Evolutionary conservation across 768 basidiomycete genomes (phyloP).

Genomic region (Boletus rubescentipes): DNA sequence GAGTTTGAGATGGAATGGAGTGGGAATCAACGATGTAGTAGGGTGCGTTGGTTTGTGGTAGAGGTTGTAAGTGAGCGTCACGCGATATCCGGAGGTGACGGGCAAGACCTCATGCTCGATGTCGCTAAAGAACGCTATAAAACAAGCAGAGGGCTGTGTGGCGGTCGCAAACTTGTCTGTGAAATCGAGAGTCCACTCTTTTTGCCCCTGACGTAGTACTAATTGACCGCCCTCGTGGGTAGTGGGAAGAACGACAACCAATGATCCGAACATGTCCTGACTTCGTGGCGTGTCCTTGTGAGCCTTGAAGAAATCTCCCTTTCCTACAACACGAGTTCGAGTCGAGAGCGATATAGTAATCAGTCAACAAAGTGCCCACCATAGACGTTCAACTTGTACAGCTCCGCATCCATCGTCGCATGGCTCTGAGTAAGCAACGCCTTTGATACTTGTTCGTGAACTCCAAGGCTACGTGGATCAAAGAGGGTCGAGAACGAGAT

Average conservation of each 20-base stretch:
- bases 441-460: not conserved
- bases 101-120: constrained; percentile 46
- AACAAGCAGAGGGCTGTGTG: constrained; percentile 27
- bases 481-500: constrained; percentile 30
- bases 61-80: constrained; percentile 47
- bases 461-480: not conserved
- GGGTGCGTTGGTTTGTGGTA: not conserved
- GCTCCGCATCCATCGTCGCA: constrained; percentile 21
- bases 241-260: constrained; percentile 51
- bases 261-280: constrained; percentile 48
- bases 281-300: constrained; percentile 35
- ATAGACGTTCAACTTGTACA: constrained; percentile 51
- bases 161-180: not conserved
- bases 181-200: constrained; percentile 7
- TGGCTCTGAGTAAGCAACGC: not conserved
- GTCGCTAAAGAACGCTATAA: constrained; percentile 44
- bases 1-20: not conserved
- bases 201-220: constrained; percentile 3
- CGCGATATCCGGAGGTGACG: constrained; percentile 41
- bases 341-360: not conserved
- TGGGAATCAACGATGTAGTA: not conserved
- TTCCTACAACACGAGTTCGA: not conserved
- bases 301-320: constrained; percentile 9
- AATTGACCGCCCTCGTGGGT: constrained; percentile 13
- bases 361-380: constrained; percentile 22